Conservation (phyloP, 495 filamentous ascomycete genomes). For the Penicillium arizonense region DNA sequence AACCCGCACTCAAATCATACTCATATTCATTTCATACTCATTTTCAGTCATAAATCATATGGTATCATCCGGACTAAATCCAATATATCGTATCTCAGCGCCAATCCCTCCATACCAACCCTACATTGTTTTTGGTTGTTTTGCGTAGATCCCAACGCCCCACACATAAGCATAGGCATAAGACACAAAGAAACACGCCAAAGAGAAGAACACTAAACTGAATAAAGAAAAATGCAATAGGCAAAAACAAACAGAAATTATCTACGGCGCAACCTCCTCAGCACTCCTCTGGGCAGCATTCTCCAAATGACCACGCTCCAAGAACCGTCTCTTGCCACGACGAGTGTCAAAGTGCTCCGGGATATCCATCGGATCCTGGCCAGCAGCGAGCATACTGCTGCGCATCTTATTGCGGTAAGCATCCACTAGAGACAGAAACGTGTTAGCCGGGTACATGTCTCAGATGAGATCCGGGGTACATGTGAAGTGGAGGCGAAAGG, state of each 20-base stretch:
- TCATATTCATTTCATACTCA: too few relatives aligned
- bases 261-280: conserved; percentile 43
- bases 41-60: too few relatives aligned
- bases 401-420: conserved; percentile 92
- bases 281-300: conserved; percentile 33
- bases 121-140: background rate
- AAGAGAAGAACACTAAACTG: background rate
- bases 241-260: background rate
- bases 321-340: conserved; percentile 80
- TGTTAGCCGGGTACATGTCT: conserved; percentile 1
- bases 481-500: background rate
- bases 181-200: too few relatives aligned
- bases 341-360: conserved; percentile 88
- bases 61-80: too few relatives aligned
- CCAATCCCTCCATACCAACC: background rate
- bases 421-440: conserved; percentile 62
- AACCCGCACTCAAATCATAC: too few relatives aligned
- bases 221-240: conserved; percentile 5
- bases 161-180: background rate
- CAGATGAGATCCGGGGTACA: background rate
- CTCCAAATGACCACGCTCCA: conserved; percentile 51
- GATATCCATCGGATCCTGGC: conserved; percentile 66
- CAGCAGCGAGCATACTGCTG: conserved; percentile 69
- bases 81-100: too few relatives aligned
- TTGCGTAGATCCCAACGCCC: background rate